Base-by-base conservation (phyloP, 192 early-diverging fungal genomes). In the Coemansia sp. region DNA sequence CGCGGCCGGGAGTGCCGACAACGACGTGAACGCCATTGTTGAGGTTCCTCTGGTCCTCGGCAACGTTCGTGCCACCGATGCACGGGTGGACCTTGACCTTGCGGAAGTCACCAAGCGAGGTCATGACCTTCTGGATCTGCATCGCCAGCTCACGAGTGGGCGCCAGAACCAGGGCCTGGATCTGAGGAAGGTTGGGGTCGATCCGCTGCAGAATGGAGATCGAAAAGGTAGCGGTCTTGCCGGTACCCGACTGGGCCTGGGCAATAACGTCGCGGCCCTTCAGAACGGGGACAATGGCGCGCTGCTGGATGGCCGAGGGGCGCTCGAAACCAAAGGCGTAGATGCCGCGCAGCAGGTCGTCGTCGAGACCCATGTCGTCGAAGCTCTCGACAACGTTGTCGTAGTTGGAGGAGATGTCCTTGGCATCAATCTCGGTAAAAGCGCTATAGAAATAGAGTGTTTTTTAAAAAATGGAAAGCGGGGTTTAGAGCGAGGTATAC, bases 151-250 rank as follows among this genome's bases (percentile, higher is more conserved):
- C 98, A 62, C 97, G 93, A 58, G 98, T 98, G 39, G 98, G 96
- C 67, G 96, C 93, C 60, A 99, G 91, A 65, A 99, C 91, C 29
- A 99, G 89, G 32, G 98, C 97, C 83, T 99, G 98, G 74, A 88
- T 90, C 83, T 94, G 85, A 60, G 86, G 86, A 62, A 90, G 72
- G 46, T 76, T 71, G 53, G 87, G 80, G 81, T 98, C 94, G 60
- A 99, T 86, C 66, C 90, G 91, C 79, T 99, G 97, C 62, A 99
- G 92, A 73, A 96, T 94, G 53, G 96, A 96, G 79, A 99, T 98
- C 69, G 96, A 98, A 91, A 98, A 99, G 64, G 98, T 99, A 70
- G 97, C 97, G 63, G 96, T 98, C 87, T 99, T 99, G 80, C 97
- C 98, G 73, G 97, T 98, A 88, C 98, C 98, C 60, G 97, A 98